Evolutionary conservation across 306 rosid species (phyloP), one percentile per base, ranked within the genome.

Genomic region (Lathyrus oleraceus): DNA sequence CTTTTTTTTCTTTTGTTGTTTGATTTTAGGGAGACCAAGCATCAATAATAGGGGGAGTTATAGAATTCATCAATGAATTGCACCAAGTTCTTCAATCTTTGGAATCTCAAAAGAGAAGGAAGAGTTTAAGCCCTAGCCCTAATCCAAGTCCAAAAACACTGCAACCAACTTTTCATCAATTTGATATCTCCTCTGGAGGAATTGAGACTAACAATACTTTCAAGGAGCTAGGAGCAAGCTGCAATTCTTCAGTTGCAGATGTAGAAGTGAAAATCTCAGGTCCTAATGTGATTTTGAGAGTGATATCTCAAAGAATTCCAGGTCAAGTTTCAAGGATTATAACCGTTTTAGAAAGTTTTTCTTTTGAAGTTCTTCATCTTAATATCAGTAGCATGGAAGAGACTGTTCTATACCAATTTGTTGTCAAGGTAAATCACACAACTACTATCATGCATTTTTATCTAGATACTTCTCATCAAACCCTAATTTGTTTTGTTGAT

Each of bases 231-330:
- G 97, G 88, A 71, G 95, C 97, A 15, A 78, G 85, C 49, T 94
- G 95, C 81, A 94, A 91, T 83, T 94, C 99, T 43, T 83, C 95
- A 0, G 79, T 85, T 13, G 97, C 99, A 0, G 96, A 94, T 60
- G 97, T 94, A 3, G 97, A 94, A 67, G 97, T 92, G 9, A 91
- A 89, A 85, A 88, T 94, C 16, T 91, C 88, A 0, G 99, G 99
- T 12, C 78, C 97, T 2, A 91, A 88, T 40, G 96, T 91, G 60
- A 54, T 84, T n/a, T 28, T 94, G 81, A 88, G 81, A 73, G 83
- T 91, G 6, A 86, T 94, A 65, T 88, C 89, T 0, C 79, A 82
- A 8, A 77, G 88, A 53, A 76, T 81, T 40, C 81, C 84, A 0
- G 95, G 97, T 59, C 99, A 89, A 76, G 83, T 89, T 61, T 75